Base-by-base conservation (phyloP, 139 green algal genomes). In the Coccomyxa sp. region DNA sequence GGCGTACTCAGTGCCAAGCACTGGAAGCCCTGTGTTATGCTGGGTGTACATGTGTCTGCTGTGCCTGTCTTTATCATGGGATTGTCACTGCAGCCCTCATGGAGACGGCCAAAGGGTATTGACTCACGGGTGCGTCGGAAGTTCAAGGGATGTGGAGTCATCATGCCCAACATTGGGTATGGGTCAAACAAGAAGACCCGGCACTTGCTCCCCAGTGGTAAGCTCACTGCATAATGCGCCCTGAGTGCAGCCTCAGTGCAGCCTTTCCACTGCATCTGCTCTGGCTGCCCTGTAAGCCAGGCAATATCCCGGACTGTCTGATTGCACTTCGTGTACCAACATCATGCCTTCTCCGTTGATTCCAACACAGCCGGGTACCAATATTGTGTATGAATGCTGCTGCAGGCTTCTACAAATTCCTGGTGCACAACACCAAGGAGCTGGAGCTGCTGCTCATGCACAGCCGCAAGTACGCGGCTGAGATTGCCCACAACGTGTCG, bases 361-460 rank as follows among this genome's bases (percentile, higher is more conserved):
- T 64, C 27, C 50, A 64, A 22, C 50, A 64, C 1, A 31, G 3
- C 22, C 50, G 22, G 50, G 50, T 64, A 22, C 50, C 50, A 7
- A 64, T 64, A 18, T 64, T 64, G 50, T 64, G 2, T 22, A 64
- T 64, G 27, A 64, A 6, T 41, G 3, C 70, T 74, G 5, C 2
- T 34, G 24, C 82, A 92, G 88, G 93, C 76, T 97, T 97, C 90
- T 85, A 88, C 82, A 97, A 97, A 88, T 95, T 97, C 76, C 78
- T 94, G 7, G 93, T 99, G 39, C 76, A 83, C 88, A 99, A 98
- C 82, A 91, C 97, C 16, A 88, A 86, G 78, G 96, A 99, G 76
- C 91, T 99, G 44, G 95, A 99, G 87, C 87, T 99, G 79, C 89
- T 99, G 39, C 82, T 99, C 84, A 98, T 99, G 96, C 96, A 99